phyloP scores from a whole-genome alignment of 768 basidiomycete species.

The Pleurotus djamor region DNA sequence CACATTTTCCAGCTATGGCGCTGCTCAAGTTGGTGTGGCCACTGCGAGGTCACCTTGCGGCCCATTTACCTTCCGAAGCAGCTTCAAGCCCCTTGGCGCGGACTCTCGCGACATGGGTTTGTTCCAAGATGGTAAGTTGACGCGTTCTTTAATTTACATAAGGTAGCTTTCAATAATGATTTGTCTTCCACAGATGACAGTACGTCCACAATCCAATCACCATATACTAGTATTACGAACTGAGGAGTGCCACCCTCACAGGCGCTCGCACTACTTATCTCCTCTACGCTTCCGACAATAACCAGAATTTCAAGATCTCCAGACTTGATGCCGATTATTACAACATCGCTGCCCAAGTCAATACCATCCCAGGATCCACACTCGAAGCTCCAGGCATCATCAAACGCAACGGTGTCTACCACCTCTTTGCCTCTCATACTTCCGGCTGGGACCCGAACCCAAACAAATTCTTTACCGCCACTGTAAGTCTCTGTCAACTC shows the following conservation, averaged over 20 bases:
- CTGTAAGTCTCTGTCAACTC: slow-evolving; percentile 26
- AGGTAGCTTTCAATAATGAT: background rate
- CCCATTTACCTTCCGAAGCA: slow-evolving; percentile 53
- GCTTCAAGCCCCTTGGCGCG: slow-evolving; percentile 55
- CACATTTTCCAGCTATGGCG: slow-evolving; percentile 45
- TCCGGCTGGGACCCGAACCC: slow-evolving; percentile 60
- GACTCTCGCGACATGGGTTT: slow-evolving; percentile 60
- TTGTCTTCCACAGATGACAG: slow-evolving; percentile 33
- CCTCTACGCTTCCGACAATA: slow-evolving; percentile 65
- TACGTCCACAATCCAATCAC: slow-evolving; percentile 11
- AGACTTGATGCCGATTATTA: slow-evolving; percentile 56
- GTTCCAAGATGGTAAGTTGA: slow-evolving; percentile 48
- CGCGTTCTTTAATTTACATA: background rate
- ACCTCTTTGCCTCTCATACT: slow-evolving; percentile 60
- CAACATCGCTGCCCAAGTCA: slow-evolving; percentile 46
- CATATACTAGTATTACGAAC: background rate
- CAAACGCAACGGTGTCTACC: slow-evolving; percentile 58
- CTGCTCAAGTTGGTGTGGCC: slow-evolving; percentile 62
- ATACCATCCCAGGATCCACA: slow-evolving; percentile 37
- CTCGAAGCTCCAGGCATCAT: slow-evolving; percentile 63
- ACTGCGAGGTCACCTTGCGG: slow-evolving; percentile 58
- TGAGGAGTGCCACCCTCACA: slow-evolving; percentile 11
- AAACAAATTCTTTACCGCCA: slow-evolving; percentile 55
- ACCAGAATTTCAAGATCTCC: slow-evolving; percentile 69
- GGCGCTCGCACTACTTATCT: slow-evolving; percentile 52